These are phyloP conservation scores for Lachancea mirantina DNA, from an alignment of 805 yeast species.

Conservation along the genomic window DNA sequence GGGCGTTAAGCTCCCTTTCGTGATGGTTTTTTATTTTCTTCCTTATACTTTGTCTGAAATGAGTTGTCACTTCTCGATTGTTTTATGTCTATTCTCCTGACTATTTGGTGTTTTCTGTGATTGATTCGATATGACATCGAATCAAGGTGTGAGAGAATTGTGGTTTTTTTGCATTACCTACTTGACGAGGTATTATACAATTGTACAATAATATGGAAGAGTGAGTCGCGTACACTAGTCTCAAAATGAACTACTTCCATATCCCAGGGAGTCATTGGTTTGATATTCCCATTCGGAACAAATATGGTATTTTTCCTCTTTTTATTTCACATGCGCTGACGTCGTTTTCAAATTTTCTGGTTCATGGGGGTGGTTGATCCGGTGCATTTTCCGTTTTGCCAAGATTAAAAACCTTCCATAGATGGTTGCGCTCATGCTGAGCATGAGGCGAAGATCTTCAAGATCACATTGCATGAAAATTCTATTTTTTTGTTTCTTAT, in stretches of 20 bases:
- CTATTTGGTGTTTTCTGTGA: conserved; percentile 9
- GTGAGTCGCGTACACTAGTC: conserved; percentile 4
- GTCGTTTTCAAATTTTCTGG: too few species aligned
- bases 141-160: too few species aligned
- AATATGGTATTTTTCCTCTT: conserved; percentile 6
- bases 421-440: neutral
- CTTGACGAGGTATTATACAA: conserved; percentile 20
- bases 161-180: conserved; percentile 9
- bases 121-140: too few species aligned
- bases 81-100: conserved; percentile 8
- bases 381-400: too few species aligned
- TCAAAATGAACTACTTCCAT: conserved; percentile 1
- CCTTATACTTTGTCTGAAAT: too few species aligned
- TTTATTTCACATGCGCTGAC: conserved; percentile 1
- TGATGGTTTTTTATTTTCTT: neutral
- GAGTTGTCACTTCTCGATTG: conserved; percentile 7
- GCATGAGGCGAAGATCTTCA: too few species aligned
- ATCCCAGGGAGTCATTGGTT: conserved; percentile 2
- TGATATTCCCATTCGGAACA: neutral
- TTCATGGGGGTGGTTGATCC: too few species aligned
- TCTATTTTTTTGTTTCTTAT: neutral
- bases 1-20: neutral
- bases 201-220: conserved; percentile 19
- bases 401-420: neutral
- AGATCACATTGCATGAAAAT: neutral